Evolutionary conservation across 176 grass and related monocot species (phyloP), one percentile per base, ranked within the genome.

Genomic region (Oryza rufipogon): DNA sequence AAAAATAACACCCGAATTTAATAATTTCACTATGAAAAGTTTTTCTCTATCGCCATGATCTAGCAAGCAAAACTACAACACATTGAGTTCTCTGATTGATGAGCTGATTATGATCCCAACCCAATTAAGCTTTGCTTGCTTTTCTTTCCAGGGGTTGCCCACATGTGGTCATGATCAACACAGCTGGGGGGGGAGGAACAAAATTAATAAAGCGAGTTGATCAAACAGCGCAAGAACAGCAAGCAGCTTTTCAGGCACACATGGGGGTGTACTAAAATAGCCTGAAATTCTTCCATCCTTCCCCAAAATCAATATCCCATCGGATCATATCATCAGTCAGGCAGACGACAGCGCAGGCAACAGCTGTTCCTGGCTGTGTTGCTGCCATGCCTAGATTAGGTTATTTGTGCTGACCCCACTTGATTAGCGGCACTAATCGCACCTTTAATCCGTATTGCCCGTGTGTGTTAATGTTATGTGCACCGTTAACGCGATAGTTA

Each of bases 161-260:
- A 26, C 75, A 44, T 44, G 75, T 23, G 20, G 3, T n/a, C 83
- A 77, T 85, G 65, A 85, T 70, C 69, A 33, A 26, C 14, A 77
- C 65, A 3, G 73, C 25, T 66, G 60, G 58, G 52, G 19, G 19
- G 46, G 16, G 5, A 6, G 36, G 16, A 58, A n/a, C 54, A 58
- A n/a, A 58, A 58, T 20, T 58, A 58, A 58, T 58, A 58, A 58
- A 58, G 54, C 54, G 16, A 20, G 54, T n/a, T 58, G 54, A 58
- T 58, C 54, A 58, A 58, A 58, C 54, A 58, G 54, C 54, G 54
- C 54, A 58, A 58, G 54, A n/a, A 58, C 54, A 58, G 54, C 54
- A 9, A 20, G 5, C 1, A 58, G 54, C 54, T 58, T 58, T 58
- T 58, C 54, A 58, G 2, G 54, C 54, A 58, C 54, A 58, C 17